Evolutionary conservation across 176 grass and related monocot species (phyloP), one percentile per base, ranked within the genome.

Genomic region (Ensete ventricosum): DNA sequence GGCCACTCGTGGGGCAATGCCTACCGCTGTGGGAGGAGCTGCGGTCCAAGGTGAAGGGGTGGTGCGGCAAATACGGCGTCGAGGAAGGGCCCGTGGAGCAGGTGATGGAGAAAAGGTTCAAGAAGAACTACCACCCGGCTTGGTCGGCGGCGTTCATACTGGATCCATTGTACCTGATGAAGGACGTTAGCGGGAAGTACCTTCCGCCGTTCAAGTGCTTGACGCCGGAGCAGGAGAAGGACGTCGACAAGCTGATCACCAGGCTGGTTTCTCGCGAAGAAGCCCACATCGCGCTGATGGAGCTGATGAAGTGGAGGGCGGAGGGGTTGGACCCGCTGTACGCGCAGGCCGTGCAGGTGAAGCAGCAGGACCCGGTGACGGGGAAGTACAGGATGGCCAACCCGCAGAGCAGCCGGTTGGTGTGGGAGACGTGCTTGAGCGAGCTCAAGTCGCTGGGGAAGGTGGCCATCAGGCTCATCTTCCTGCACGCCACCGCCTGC

Each of bases 141-240:
- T 96, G 93, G 93, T 86, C 93, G 1, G 89, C 89, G 2, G 89
- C 93, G 19, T 96, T 91, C 84, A 92, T 96, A 12, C 80, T 96
- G 3, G 92, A 96, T 55, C 92, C 92, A 0, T 14, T 96, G 24
- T 91, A 91, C 53, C 80, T 96, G 50, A 67, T 91, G 75, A 96
- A 96, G 80, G 92, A 96, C 21, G 75, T 82, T 12, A 85, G 86
- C 9, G 87, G 92, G 66, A 86, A 85, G 54, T 96, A 96, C 73
- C 84, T 96, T 7, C 92, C 92, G 2, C 92, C 88, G 2, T 96
- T 91, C 88, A 89, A 85, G 62, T 91, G 81, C 65, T 53, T 96
- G 76, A 81, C 89, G 34, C 80, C 86, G 9, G 92, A 96, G 52
- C 92, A 92, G 70, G 92, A 96, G 82, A 91, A 87, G 85, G 92